A percentile compares a stretch with the other conserved stretches of the same genome.
Conservation (phyloP, 225 moss, liverwort and hornwort genomes). For the Bryoerythrophyllum caledonicum region DNA sequence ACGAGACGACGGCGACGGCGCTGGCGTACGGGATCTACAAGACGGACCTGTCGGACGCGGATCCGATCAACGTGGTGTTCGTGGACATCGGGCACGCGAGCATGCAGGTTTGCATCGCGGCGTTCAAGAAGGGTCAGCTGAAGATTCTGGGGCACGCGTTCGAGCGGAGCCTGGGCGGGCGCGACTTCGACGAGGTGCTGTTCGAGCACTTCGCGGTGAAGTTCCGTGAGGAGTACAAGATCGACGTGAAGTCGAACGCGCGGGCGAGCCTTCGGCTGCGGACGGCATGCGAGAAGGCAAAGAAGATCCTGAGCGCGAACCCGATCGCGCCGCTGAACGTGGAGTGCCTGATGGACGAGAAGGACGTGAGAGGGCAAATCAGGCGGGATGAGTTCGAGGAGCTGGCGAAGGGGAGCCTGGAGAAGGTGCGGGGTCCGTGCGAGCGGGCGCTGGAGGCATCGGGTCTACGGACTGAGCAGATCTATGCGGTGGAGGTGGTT, state of each 20-base stretch:
- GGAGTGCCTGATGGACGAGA: conserved; percentile 99
- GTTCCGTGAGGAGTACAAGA: conserved; percentile 88
- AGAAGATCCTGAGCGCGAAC: conserved; percentile 96
- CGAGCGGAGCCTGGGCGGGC: conserved; percentile 82
- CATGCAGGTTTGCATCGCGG: conserved; percentile 96
- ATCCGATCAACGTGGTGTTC: conserved; percentile 94
- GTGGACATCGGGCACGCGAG: conserved; percentile 97
- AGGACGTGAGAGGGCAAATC: conserved; percentile 75
- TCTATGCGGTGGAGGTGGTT: conserved; percentile 89
- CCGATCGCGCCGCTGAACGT: conserved; percentile 84
- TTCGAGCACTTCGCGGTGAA: conserved; percentile 81
- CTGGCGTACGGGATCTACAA: conserved; percentile 98
- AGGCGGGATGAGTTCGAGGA: conserved; percentile 94
- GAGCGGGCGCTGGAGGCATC: conserved; percentile 84
- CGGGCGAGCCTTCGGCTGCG: conserved; percentile 82
- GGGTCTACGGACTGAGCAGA: conserved; percentile 61
- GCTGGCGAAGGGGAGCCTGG: conserved; percentile 70
- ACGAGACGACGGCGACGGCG: conserved; percentile 97
- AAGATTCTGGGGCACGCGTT: conserved; percentile 82
- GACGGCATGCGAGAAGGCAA: conserved; percentile 78
- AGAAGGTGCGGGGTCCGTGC: conserved; percentile 90
- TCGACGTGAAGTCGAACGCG: conserved; percentile 67
- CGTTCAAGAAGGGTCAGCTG: conserved; percentile 98
- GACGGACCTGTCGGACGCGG: conserved; percentile 86
- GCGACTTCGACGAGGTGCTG: conserved; percentile 96